Conservation (phyloP, 371 early-diverging fungal genomes). For the Umbelopsis sp. region DNA sequence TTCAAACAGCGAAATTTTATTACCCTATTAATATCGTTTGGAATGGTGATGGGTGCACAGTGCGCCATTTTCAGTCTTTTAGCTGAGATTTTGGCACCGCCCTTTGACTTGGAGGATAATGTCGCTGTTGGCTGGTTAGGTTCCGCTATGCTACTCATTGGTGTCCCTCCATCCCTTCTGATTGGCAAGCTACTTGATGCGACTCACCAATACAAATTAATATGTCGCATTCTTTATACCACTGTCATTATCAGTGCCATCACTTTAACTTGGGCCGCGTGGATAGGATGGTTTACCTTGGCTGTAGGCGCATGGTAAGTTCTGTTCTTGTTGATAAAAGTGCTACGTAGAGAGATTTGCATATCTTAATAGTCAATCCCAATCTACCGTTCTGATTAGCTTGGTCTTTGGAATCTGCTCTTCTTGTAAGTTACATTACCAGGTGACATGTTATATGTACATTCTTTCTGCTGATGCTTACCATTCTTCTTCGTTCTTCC, state of each 20-base stretch:
- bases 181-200: constrained; percentile 50
- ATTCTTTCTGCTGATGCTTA: not conserved
- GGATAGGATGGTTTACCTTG: constrained; percentile 27
- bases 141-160: constrained; percentile 44
- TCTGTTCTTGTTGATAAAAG: not conserved
- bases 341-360: not conserved
- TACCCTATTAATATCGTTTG: constrained; percentile 42
- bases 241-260: constrained; percentile 32
- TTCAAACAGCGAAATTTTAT: constrained; percentile 34
- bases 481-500: not conserved
- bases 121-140: constrained; percentile 47
- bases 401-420: constrained; percentile 49
- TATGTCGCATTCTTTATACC: constrained; percentile 35
- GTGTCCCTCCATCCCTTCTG: constrained; percentile 45
- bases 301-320: constrained; percentile 42
- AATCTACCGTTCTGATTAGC: constrained; percentile 27
- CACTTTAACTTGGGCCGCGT: constrained; percentile 35
- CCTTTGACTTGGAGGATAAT: constrained; percentile 38
- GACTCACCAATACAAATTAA: constrained; percentile 37
- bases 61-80: constrained; percentile 53
- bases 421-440: constrained; percentile 38
- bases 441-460: not conserved
- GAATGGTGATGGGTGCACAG: constrained; percentile 53
- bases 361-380: not conserved
- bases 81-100: constrained; percentile 51